phyloP scores from a whole-genome alignment of 73 alveolate genomes.

The Effrenium voratum region DNA sequence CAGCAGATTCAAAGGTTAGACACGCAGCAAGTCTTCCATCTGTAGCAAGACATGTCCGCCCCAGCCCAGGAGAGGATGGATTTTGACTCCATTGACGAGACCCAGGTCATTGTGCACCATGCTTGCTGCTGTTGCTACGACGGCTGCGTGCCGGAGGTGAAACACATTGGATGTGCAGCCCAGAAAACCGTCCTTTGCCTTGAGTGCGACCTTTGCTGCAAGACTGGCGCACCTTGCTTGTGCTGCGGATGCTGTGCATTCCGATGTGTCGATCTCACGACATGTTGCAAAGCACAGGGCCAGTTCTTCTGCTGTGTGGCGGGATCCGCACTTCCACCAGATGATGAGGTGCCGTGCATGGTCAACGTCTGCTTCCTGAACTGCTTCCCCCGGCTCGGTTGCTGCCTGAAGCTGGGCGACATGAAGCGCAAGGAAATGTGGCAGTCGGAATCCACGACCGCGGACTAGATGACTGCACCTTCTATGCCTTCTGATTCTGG shows the following conservation, averaged over 20 bases:
- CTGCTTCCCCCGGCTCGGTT: slow-evolving; percentile 48
- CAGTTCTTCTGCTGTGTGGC: slow-evolving; percentile 70
- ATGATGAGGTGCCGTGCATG: slow-evolving; percentile 74
- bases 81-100: slow-evolving; percentile 27
- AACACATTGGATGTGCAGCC: slow-evolving; percentile 61
- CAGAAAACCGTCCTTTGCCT: slow-evolving; percentile 35
- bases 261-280: slow-evolving; percentile 33
- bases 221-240: slow-evolving; percentile 35
- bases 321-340: slow-evolving; percentile 61
- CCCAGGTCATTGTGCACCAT: slow-evolving; percentile 47
- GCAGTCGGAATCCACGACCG: slow-evolving; percentile 3
- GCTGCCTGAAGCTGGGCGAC: slow-evolving; percentile 55
- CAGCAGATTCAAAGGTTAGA: neutral
- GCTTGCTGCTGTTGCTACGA: slow-evolving; percentile 79
- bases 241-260: slow-evolving; percentile 76
- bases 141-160: slow-evolving; percentile 22
- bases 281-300: slow-evolving; percentile 50
- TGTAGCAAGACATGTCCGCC: slow-evolving; percentile 29
- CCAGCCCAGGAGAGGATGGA: slow-evolving; percentile 43
- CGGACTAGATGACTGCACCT: neutral
- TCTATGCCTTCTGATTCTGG: no score
- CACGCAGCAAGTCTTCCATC: neutral
- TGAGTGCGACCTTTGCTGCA: slow-evolving; percentile 50
- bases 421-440: slow-evolving; percentile 41
- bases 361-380: slow-evolving; percentile 67